phyloP scores from a whole-genome alignment of 352 stramenopile species.

The Globisporangium nunn region DNA sequence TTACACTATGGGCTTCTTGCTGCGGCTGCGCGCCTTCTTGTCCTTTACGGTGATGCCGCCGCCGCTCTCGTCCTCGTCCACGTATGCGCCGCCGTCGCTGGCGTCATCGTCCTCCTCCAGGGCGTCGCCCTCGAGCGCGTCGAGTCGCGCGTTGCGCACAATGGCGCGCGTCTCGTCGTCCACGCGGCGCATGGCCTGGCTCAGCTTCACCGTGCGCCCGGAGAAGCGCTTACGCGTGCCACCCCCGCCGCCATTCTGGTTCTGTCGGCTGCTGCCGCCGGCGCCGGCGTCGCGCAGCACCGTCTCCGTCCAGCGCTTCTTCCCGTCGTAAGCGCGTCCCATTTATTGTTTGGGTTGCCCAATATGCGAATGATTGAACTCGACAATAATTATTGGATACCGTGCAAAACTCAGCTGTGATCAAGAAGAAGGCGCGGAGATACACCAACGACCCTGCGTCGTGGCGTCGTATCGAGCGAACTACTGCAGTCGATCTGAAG shows the following conservation, averaged over 20 bases:
- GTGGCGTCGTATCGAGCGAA: no score
- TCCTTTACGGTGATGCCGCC: conserved; percentile 10
- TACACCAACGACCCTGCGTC: no score
- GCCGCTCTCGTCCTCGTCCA: conserved; percentile 49
- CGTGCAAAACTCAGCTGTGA: no score
- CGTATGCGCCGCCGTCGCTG: conserved; percentile 54
- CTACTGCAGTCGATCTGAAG: no score
- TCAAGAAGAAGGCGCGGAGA: no score
- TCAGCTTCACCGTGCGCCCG: conserved; percentile 66
- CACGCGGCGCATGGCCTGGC: conserved; percentile 74
- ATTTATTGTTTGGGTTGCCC: conserved; percentile 17
- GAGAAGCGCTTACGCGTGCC: conserved; percentile 45
- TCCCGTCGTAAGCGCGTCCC: conserved; percentile 75
- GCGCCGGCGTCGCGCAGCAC: conserved; percentile 40
- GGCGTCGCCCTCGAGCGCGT: conserved; percentile 81
- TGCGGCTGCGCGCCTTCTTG: conserved; percentile 37
- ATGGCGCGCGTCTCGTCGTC: conserved; percentile 77
- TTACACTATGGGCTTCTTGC: conserved; percentile 5
- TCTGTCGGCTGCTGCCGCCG: neutral
- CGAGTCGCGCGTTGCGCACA: conserved; percentile 80
- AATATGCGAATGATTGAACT: conserved; percentile 1
- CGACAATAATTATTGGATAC: no score
- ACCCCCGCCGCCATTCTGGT: conserved; percentile 3
- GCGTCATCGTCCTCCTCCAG: conserved; percentile 48
- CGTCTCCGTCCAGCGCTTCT: conserved; percentile 82